A percentile compares a stretch with the other conserved stretches of the same genome.
phyloP scores from a whole-genome alignment of 345 rosid genomes.

The Syzygium aqueum region DNA sequence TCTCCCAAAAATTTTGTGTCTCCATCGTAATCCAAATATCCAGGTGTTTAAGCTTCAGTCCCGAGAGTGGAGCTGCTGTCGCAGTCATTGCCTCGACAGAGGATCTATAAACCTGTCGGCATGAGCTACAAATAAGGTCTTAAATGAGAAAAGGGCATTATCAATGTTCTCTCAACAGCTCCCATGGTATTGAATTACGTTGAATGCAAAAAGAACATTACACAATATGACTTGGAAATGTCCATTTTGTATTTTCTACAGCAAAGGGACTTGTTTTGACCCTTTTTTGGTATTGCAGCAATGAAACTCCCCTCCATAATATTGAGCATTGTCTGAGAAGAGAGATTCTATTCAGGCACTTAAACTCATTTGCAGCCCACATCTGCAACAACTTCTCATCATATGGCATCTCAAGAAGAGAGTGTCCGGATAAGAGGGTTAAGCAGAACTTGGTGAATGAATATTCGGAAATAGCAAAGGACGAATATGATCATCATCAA shows the following conservation, averaged over 20 bases:
- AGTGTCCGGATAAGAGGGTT: not conserved
- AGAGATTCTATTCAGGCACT: not conserved
- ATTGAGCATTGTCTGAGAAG: not conserved
- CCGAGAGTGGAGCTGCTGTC: not conserved
- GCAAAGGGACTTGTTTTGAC: not conserved
- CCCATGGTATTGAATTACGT: not conserved
- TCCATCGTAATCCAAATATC: not conserved
- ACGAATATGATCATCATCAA: not conserved
- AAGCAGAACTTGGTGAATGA: not conserved
- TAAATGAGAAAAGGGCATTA: not conserved
- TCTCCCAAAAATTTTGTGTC: not conserved
- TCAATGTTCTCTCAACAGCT: not conserved
- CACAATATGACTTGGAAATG: not conserved
- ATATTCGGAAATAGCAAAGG: not conserved
- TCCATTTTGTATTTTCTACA: not conserved
- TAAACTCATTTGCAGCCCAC: not conserved
- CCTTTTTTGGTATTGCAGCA: not conserved
- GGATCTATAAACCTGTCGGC: not conserved
- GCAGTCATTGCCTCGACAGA: not conserved
- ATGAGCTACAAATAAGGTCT: not conserved
- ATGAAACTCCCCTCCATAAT: not conserved
- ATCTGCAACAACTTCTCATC: not conserved
- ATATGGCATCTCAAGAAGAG: not conserved
- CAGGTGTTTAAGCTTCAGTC: not conserved
- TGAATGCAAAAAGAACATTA: not conserved